These are phyloP conservation scores for Adiantum capillusveneris DNA, from an alignment of 75 land plant genomes.

Conservation along the genomic window DNA sequence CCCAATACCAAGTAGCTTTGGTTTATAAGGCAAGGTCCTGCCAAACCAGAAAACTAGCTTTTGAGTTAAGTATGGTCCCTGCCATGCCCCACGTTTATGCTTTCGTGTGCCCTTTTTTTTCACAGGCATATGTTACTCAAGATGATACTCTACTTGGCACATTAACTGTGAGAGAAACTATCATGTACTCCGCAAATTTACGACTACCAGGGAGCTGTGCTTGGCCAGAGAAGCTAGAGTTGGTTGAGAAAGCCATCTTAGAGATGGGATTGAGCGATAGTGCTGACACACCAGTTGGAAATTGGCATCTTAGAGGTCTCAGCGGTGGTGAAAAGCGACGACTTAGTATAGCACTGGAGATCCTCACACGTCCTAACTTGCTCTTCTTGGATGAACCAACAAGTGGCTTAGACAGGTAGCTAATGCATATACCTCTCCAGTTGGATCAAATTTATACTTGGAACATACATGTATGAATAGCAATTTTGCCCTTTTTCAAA, in stretches of 20 bases:
- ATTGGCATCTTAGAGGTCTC: constrained; percentile 30
- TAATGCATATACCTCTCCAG: background rate
- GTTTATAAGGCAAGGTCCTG: too few species aligned
- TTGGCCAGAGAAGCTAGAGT: constrained; percentile 16
- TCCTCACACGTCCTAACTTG: constrained; percentile 22
- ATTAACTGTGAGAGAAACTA: constrained; percentile 30
- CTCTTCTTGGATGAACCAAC: constrained; percentile 41
- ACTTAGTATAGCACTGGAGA: constrained; percentile 31
- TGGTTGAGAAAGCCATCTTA: constrained; percentile 28
- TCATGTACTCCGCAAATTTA: constrained; percentile 23
- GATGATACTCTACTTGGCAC: constrained; percentile 29
- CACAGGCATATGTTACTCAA: constrained; percentile 43
- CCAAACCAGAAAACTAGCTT: too few species aligned
- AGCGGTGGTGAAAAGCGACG: constrained; percentile 38
- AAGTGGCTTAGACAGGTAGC: constrained; percentile 36
- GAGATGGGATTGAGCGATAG: constrained; percentile 37
- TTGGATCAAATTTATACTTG: background rate
- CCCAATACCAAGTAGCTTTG: background rate
- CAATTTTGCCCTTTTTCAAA: too few species aligned
- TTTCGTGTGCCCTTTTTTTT: background rate
- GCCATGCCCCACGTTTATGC: too few species aligned
- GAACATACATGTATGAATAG: too few species aligned
- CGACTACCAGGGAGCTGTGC: constrained; percentile 17
- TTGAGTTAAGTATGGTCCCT: too few species aligned
- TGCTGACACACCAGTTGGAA: constrained; percentile 25